Evolutionary conservation across 176 grass and related monocot genomes (phyloP), one percentile per base, ranked within the genome.

Genomic region (Phragmites australis): DNA sequence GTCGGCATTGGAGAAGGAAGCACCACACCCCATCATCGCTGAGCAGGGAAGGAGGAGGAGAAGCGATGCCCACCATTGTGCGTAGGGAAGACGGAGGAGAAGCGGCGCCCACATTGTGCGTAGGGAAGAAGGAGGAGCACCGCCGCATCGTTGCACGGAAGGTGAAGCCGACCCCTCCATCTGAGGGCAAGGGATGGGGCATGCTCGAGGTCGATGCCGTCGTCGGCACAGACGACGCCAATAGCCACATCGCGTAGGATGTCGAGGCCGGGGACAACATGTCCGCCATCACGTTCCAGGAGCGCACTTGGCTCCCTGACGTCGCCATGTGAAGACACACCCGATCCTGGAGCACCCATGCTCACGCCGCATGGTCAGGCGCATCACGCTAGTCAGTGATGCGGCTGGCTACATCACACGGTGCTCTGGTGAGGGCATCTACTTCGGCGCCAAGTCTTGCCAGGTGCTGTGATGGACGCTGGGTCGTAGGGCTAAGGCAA

Each of bases 341-440:
- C 89, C 89, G 7, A 94, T 94, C 70, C 89, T 87, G 8, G 93
- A 92, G 67, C 93, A 92, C 84, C 93, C 93, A 55, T 81, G 86
- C 10, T 84, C 83, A 16, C 84, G 92, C 1, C 89, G 92, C 5
- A 89, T 94, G 3, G 88, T 92, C 5, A 89, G 93, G 0, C 84
- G 87, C 30, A 89, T 86, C 21, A 89, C 93, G 6, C 77, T 94
- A 3, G 93, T 94, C 9, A 87, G 87, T 58, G 93, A 94, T 71
- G 89, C 89, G 22, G 89, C 93, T 6, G 89, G 93, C 15, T 94
- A 94, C 81, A 89, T 94, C 2, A 88, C 93, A 13, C 79, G 70
- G 41, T 92, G 89, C 81, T 86, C 93, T 41, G 93, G 93, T 30
- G 93, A 94, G 72, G 93, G 93, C n/a, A 94, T 94, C 77, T 94